Evolutionary conservation across 1,139 yeast genomes (phyloP).

Genomic region (Pichia sp.): DNA sequence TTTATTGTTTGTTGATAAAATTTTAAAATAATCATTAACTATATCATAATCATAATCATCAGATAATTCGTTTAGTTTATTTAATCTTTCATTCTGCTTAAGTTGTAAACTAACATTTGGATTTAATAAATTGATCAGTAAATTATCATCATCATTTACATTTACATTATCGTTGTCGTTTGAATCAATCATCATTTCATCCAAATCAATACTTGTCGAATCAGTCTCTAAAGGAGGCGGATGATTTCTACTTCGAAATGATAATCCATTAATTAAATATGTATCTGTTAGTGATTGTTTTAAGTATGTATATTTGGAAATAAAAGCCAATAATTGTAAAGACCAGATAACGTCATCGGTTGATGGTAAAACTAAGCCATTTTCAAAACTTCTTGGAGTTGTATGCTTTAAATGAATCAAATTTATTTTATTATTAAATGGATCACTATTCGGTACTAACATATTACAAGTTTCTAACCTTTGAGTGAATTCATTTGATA

Average conservation of each 20-base stretch:
- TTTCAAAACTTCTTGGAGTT: constrained; percentile 59
- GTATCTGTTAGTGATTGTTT: constrained; percentile 70
- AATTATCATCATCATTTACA: background rate
- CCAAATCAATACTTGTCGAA: constrained; percentile 19
- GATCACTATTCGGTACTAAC: constrained; percentile 9
- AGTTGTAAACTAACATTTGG: background rate
- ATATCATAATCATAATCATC: constrained; percentile 10
- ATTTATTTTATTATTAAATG: constrained; percentile 1
- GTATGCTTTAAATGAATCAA: constrained; percentile 16
- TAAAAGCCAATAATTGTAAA: constrained; percentile 82
- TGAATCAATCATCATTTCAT: constrained; percentile 22
- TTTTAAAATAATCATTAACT: constrained; percentile 18
- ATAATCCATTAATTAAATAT: constrained; percentile 51
- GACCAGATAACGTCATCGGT: constrained; percentile 96
- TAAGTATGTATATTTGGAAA: constrained; percentile 81
- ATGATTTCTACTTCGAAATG: constrained; percentile 32
- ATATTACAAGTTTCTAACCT: constrained; percentile 25
- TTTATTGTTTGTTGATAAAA: constrained; percentile 18
- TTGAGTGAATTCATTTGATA: constrained; percentile 21
- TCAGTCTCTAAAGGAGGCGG: constrained; percentile 28
- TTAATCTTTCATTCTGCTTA: constrained; percentile 10
- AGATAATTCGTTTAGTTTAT: constrained; percentile 1
- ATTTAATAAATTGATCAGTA: background rate
- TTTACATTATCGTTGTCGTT: constrained; percentile 16
- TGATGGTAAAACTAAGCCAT: constrained; percentile 75